phyloP scores from a whole-genome alignment of 768 basidiomycete species.

The Kockovaella imperatae region DNA sequence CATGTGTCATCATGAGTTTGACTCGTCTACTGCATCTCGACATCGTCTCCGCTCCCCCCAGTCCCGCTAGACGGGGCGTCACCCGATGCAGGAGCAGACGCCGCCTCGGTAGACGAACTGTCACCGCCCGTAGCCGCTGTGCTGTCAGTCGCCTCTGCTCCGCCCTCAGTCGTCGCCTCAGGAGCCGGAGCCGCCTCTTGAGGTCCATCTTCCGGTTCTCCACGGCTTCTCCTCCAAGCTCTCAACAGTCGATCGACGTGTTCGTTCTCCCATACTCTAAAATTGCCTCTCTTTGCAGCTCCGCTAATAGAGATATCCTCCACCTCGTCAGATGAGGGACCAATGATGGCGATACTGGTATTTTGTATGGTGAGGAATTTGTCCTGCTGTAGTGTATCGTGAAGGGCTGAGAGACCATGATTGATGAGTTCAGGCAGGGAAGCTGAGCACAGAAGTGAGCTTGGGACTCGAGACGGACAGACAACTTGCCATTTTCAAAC shows the following conservation, averaged over 20 bases:
- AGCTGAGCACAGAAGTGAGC: constrained; percentile 49
- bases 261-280: constrained; percentile 83
- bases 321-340: constrained; percentile 49
- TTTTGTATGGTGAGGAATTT: constrained; percentile 89
- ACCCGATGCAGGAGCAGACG: constrained; percentile 9
- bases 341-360: constrained; percentile 90
- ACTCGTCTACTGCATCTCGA: constrained; percentile 7
- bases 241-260: constrained; percentile 64
- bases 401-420: constrained; percentile 88
- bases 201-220: constrained; percentile 35
- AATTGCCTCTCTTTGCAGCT: constrained; percentile 54
- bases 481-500: constrained; percentile 72
- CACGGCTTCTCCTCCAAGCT: constrained; percentile 57
- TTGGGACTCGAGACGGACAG: background rate
- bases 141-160: constrained; percentile 45
- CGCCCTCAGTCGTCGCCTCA: constrained; percentile 43
- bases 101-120: constrained; percentile 42
- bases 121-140: constrained; percentile 21
- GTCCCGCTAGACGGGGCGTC: no score
- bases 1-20: background rate
- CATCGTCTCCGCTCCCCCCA: constrained; percentile 2
- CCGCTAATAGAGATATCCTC: constrained; percentile 52
- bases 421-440: constrained; percentile 77
- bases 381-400: constrained; percentile 96
- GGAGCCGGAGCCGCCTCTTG: constrained; percentile 19